A percentile compares a stretch with the other conserved stretches of the same genome.
Evolutionary conservation across 306 rosid genomes (phyloP).

Genomic region (barrel medic (Medicago truncatula)): MtrunA17r5.0-ANR NC_053048.1:54017501-54018000

Average conservation of each 20-base stretch:
- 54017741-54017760: conserved; percentile 79
- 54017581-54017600: conserved; percentile 79
- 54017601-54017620: conserved; percentile 83
- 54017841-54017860: conserved; percentile 76
- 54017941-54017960: conserved; percentile 91
- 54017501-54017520: conserved; percentile 51
- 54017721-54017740: conserved; percentile 75
- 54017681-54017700: conserved; percentile 93
- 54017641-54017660: conserved; percentile 84
- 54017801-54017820: conserved; percentile 79
- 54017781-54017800: conserved; percentile 79
- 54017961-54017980: conserved; percentile 56
- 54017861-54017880: conserved; percentile 51
- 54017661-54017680: conserved; percentile 95
- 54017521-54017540: conserved; percentile 77
- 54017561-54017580: conserved; percentile 80
- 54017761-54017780: conserved; percentile 65
- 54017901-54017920: conserved; percentile 79
- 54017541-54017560: conserved; percentile 77
- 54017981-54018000: conserved; percentile 26
- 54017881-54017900: conserved; percentile 47
- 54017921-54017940: conserved; percentile 63
- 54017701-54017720: conserved; percentile 89
- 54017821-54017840: conserved; percentile 74
- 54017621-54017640: conserved; percentile 73